Conservation (phyloP, 768 basidiomycete species). For the Dioszegia hungarica region DNA sequence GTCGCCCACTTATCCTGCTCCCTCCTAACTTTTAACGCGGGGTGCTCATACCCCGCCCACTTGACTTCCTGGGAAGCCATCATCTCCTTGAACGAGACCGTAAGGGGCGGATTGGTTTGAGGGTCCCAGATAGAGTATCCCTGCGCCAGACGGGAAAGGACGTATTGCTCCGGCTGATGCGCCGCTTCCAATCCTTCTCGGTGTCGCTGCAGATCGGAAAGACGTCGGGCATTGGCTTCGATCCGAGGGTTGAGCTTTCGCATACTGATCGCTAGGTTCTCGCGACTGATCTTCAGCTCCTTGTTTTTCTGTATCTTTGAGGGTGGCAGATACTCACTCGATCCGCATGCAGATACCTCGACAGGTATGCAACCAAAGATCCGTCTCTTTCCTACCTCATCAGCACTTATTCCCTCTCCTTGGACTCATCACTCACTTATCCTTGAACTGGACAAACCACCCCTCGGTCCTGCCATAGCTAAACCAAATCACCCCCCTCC, state of each 20-base stretch:
- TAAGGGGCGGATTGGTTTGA: background rate
- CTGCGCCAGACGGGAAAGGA: background rate
- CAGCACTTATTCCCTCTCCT: background rate
- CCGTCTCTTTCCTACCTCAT: background rate
- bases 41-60: constrained; percentile 5
- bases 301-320: too few species aligned
- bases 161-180: background rate
- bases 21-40: background rate
- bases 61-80: background rate
- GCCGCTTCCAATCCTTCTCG: too few species aligned
- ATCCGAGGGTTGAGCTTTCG: too few species aligned
- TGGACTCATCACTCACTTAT: background rate
- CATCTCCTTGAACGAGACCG: background rate
- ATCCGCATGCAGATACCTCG: background rate
- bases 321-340: too few species aligned
- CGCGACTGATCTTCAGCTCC: too few species aligned
- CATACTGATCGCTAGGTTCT: too few species aligned
- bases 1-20: constrained; percentile 5
- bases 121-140: constrained; percentile 3
- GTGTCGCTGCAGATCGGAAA: too few species aligned
- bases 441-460: constrained; percentile 4
- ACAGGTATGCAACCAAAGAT: background rate
- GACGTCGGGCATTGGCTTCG: too few species aligned
- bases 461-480: background rate
- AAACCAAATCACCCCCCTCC: background rate